Conservation (phyloP, 768 basidiomycete genomes). For the Sporobolomyces roseus region DNA sequence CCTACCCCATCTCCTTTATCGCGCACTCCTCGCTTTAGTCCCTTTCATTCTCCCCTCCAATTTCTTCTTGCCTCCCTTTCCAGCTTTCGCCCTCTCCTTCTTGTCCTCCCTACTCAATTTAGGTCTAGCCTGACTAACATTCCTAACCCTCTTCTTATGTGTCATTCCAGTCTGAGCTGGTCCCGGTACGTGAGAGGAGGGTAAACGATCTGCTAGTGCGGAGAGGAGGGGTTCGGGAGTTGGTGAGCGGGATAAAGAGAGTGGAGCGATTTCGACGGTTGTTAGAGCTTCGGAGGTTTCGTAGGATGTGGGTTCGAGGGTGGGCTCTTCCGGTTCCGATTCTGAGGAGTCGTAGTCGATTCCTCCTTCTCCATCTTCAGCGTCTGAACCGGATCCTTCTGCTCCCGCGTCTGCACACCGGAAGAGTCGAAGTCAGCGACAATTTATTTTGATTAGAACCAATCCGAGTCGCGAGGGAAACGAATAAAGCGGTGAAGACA, state of each 20-base stretch:
- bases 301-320: constrained; percentile 9
- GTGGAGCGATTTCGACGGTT: constrained; percentile 32
- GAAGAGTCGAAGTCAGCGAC: neutral
- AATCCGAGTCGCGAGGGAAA: too few relatives aligned
- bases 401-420: neutral
- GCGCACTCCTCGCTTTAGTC: constrained; percentile 31
- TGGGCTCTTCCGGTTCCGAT: neutral
- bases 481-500: neutral
- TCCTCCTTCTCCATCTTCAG: neutral
- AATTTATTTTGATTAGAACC: too few relatives aligned
- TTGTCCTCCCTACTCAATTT: constrained; percentile 35
- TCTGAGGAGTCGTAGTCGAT: neutral
- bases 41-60: constrained; percentile 28
- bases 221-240: constrained; percentile 23
- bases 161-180: neutral
- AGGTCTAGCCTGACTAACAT: constrained; percentile 24
- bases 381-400: constrained; percentile 5
- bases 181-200: neutral
- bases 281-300: constrained; percentile 29
- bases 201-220: neutral
- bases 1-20: neutral
- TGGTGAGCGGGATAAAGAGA: constrained; percentile 36
- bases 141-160: constrained; percentile 36
- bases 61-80: constrained; percentile 36
- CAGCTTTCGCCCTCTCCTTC: constrained; percentile 33